Conservation (phyloP, 371 early-diverging fungal genomes). For the Lichtheimia ramosa region DNA sequence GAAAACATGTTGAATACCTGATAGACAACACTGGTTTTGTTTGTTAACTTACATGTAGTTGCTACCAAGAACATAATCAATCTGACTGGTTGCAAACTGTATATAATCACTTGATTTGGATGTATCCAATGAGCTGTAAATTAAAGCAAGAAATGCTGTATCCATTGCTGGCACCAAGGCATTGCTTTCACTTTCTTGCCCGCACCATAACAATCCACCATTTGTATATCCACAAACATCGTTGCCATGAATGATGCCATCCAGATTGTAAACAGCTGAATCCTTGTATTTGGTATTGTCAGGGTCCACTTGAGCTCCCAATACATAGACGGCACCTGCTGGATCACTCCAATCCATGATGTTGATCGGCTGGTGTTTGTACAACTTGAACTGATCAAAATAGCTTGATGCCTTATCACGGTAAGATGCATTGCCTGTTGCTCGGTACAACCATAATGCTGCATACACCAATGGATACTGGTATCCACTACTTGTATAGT, state of each 20-base stretch:
- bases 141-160: conserved; percentile 37
- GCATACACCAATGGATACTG: conserved; percentile 57
- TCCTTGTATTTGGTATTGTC: conserved; percentile 36
- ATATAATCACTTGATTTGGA: background rate
- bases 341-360: conserved; percentile 60
- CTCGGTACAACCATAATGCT: conserved; percentile 64
- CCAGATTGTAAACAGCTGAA: conserved; percentile 35
- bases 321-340: conserved; percentile 46
- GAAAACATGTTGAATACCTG: no score
- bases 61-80: conserved; percentile 22
- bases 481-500: conserved; percentile 48
- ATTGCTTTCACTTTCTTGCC: conserved; percentile 45
- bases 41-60: background rate
- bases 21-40: no score
- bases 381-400: conserved; percentile 36
- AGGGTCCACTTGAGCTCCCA: conserved; percentile 51
- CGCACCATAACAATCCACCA: conserved; percentile 59
- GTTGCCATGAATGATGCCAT: conserved; percentile 22
- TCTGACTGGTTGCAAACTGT: conserved; percentile 20
- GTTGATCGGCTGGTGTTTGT: background rate
- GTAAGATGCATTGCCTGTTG: conserved; percentile 47
- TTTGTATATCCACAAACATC: conserved; percentile 47
- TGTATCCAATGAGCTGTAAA: conserved; percentile 31
- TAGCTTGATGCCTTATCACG: conserved; percentile 50
- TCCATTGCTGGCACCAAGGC: conserved; percentile 51